Evolutionary conservation across 805 yeast genomes (phyloP).

Genomic region (Priceomyces carsonii): DNA sequence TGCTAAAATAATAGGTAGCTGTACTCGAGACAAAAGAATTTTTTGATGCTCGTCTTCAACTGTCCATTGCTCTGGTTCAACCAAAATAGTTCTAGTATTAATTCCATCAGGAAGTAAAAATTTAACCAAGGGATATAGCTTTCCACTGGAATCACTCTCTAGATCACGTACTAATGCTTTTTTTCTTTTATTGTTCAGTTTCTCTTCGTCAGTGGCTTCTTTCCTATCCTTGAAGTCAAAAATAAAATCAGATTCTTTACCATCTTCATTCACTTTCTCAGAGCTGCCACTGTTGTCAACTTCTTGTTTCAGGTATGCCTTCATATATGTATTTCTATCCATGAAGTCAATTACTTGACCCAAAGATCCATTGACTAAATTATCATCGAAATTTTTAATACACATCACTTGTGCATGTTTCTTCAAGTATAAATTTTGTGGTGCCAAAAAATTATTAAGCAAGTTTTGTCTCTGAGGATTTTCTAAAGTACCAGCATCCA

Average conservation of each 20-base stretch:
- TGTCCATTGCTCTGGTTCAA: constrained; percentile 81
- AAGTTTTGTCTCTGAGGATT: constrained; percentile 43
- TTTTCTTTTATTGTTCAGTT: constrained; percentile 48
- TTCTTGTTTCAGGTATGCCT: constrained; percentile 9
- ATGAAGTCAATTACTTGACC: constrained; percentile 66
- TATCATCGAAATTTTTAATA: constrained; percentile 70
- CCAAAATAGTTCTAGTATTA: constrained; percentile 66
- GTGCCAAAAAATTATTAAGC: constrained; percentile 62
- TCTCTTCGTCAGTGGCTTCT: constrained; percentile 8
- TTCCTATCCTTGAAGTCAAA: constrained; percentile 10
- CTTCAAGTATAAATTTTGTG: constrained; percentile 55
- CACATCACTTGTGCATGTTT: constrained; percentile 83
- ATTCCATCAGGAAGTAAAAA: constrained; percentile 72
- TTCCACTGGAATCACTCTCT: constrained; percentile 45
- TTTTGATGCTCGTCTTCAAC: constrained; percentile 72
- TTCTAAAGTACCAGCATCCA: constrained; percentile 56
- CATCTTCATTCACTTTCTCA: not conserved
- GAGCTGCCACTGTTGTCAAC: constrained; percentile 2
- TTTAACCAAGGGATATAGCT: constrained; percentile 71
- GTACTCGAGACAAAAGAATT: constrained; percentile 70
- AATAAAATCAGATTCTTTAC: constrained; percentile 14
- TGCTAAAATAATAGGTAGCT: constrained; percentile 86
- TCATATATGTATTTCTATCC: constrained; percentile 42
- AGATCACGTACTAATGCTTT: constrained; percentile 43
- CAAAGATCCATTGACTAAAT: constrained; percentile 74